Base-by-base conservation (phyloP, 768 basidiomycete species). In the Pholiota conissans region DNA sequence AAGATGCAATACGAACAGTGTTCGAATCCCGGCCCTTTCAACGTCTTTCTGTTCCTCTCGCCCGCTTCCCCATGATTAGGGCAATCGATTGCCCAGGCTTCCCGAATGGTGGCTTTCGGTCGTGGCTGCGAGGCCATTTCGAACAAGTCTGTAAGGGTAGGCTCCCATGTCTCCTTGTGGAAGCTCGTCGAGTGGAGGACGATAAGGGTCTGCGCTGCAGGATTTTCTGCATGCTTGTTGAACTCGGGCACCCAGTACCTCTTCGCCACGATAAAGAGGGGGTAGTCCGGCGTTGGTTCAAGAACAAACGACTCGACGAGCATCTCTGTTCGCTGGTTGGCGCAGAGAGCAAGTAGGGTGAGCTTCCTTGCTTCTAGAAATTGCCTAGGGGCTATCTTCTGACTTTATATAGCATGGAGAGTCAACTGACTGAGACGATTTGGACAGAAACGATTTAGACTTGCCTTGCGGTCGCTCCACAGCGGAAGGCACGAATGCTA, bases 131-230 rank as follows among this genome's bases (percentile, higher is more conserved):
- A 20, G 16, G 71, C 67, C 24, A 74, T 66, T 0, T 68, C 45
- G 49, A 87, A 83, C 22, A 90, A 61, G 13, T 71, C 73, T 22
- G 76, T 74, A 13, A 89, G 61, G 3, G 81, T 78, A 1, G 87
- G 85, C 60, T 87, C 84, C 86, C 85, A 89, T 2, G 81, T 84
- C 71, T 90, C 87, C 67, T 89, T 89, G 72, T 87, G 87, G 63
- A 86, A 89, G 67, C 86, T 86, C 2, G 87, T 89, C 3, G 85
- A 83, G 66, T 89, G 87, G 2, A 87, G 71, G n/a, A 86, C 64
- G 29, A 89, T 71, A 30, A 88, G 73, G 0, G 86, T 87, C 57
- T 81, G 65, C 4, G 79, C 84, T 32, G 77, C 70, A 5, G 72
- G 73, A 62, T 80, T 73, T 7, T 63, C 52, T 45, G 63, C 62